phyloP scores from a whole-genome alignment of 495 filamentous ascomycete species.

The Aspergillus homomorphus region DNA sequence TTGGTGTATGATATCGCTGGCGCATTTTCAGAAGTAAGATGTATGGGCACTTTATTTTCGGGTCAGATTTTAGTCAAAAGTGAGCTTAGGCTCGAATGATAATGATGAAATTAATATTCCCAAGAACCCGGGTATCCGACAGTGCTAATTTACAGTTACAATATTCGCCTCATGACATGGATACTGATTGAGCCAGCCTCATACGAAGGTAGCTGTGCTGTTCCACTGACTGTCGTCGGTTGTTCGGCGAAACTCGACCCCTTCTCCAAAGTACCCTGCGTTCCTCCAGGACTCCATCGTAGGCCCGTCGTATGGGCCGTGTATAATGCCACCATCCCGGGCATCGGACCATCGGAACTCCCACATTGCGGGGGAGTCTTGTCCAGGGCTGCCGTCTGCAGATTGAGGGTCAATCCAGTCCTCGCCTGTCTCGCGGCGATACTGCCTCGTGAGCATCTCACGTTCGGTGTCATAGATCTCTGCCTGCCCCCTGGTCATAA shows the following conservation, averaged over 20 bases:
- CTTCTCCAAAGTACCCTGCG: constrained; percentile 92
- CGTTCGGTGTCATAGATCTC: constrained; percentile 89
- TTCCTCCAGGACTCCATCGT: constrained; percentile 87
- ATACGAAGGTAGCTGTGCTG: constrained; percentile 59
- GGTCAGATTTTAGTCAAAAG: constrained; percentile 24
- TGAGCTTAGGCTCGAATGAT: constrained; percentile 21
- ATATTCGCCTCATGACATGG: not conserved
- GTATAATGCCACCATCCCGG: constrained; percentile 70
- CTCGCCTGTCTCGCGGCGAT: constrained; percentile 82
- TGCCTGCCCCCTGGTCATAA: constrained; percentile 74
- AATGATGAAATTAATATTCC: constrained; percentile 20
- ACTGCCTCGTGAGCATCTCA: constrained; percentile 81
- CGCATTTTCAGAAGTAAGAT: constrained; percentile 33
- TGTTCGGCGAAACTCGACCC: constrained; percentile 76
- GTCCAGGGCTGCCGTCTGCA: constrained; percentile 21
- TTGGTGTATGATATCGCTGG: constrained; percentile 49
- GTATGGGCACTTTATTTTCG: constrained; percentile 26
- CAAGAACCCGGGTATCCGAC: constrained; percentile 9
- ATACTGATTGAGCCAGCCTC: constrained; percentile 20
- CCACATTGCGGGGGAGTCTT: constrained; percentile 59
- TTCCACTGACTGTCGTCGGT: constrained; percentile 62
- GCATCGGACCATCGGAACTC: constrained; percentile 90
- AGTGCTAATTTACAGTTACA: constrained; percentile 11
- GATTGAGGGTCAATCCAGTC: constrained; percentile 71
- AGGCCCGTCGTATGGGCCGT: constrained; percentile 80